Conservation (phyloP, 2,329 filamentous ascomycete species). For the Calonectria pseudoreteaudii region DNA sequence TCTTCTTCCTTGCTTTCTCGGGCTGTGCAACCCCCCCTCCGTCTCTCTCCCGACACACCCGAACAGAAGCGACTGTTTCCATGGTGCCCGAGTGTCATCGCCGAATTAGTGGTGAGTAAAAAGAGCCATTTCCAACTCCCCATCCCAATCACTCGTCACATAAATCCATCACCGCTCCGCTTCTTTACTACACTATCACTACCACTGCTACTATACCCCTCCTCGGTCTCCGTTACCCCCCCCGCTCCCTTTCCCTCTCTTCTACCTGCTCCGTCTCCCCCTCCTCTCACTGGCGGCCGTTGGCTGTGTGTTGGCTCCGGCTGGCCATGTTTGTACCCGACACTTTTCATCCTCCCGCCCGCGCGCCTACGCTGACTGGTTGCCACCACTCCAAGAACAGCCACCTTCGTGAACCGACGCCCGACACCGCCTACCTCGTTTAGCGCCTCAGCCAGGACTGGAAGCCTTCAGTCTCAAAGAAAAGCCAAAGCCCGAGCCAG, state of each 20-base stretch:
- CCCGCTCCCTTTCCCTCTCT: conserved; percentile 2
- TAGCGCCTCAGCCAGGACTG: conserved; percentile 17
- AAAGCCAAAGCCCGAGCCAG: conserved; percentile 9
- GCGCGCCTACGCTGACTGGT: conserved; percentile 41
- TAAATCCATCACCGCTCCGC: conserved; percentile 10
- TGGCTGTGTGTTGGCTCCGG: conserved; percentile 24
- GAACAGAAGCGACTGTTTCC: conserved; percentile 39
- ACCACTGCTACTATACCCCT: conserved; percentile 15
- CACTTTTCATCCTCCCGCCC: conserved; percentile 32
- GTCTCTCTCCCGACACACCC: conserved; percentile 25
- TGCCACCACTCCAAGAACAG: conserved; percentile 45
- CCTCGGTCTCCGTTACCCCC: conserved; percentile 4
- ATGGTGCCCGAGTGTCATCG: conserved; percentile 37
- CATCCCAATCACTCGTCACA: conserved; percentile 6
- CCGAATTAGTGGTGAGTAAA: conserved; percentile 38
- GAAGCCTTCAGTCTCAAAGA: conserved; percentile 10
- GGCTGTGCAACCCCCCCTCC: conserved; percentile 33
- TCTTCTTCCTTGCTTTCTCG: conserved; percentile 5
- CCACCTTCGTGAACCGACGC: conserved; percentile 35
- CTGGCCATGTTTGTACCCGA: conserved; percentile 35
- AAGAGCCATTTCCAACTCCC: conserved; percentile 3
- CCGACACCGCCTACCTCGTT: conserved; percentile 38
- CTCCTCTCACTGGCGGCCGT: conserved; percentile 11
- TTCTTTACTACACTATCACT: neutral
- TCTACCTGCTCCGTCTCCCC: neutral